phyloP scores from a whole-genome alignment of 768 basidiomycete species.

The Leucosporidium creatinivorum region DNA sequence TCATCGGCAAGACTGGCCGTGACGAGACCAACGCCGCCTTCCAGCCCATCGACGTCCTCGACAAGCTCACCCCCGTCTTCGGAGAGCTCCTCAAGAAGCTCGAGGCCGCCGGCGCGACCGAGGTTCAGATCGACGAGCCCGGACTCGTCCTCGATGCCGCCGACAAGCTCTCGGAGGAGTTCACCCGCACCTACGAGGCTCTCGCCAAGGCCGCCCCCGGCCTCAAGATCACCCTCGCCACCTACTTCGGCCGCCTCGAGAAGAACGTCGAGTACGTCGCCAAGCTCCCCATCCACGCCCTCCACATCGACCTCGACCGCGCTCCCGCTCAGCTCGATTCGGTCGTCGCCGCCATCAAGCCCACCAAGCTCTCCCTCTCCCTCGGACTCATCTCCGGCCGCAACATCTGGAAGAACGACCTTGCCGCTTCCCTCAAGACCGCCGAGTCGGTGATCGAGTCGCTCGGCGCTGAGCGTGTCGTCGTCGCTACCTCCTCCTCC shows the following conservation, averaged over 20 bases:
- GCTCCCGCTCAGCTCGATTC: slow-evolving; percentile 80
- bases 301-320: slow-evolving; percentile 95
- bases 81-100: slow-evolving; percentile 79
- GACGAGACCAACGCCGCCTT: slow-evolving; percentile 53
- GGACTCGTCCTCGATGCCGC: slow-evolving; percentile 86
- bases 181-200: slow-evolving; percentile 67
- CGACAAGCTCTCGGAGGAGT: slow-evolving; percentile 67
- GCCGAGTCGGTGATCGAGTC: slow-evolving; percentile 75
- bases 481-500: slow-evolving; percentile 92
- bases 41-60: slow-evolving; percentile 81
- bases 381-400: slow-evolving; percentile 95
- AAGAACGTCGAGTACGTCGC: slow-evolving; percentile 77
- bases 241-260: slow-evolving; percentile 95
- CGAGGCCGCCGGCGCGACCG: slow-evolving; percentile 85
- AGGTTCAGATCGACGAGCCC: slow-evolving; percentile 96
- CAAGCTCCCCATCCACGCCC: slow-evolving; percentile 84
- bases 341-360: slow-evolving; percentile 73
- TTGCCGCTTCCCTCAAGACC: slow-evolving; percentile 68
- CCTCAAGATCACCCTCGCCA: slow-evolving; percentile 77
- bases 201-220: slow-evolving; percentile 69
- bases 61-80: slow-evolving; percentile 85
- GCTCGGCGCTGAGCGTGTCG: slow-evolving; percentile 79
- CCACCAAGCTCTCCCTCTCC: slow-evolving; percentile 71
- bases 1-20: slow-evolving; percentile 83
- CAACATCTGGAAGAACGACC: slow-evolving; percentile 99